Evolutionary conservation across 495 filamentous ascomycete genomes (phyloP).

Genomic region (Hypoxylon cercidicola): DNA sequence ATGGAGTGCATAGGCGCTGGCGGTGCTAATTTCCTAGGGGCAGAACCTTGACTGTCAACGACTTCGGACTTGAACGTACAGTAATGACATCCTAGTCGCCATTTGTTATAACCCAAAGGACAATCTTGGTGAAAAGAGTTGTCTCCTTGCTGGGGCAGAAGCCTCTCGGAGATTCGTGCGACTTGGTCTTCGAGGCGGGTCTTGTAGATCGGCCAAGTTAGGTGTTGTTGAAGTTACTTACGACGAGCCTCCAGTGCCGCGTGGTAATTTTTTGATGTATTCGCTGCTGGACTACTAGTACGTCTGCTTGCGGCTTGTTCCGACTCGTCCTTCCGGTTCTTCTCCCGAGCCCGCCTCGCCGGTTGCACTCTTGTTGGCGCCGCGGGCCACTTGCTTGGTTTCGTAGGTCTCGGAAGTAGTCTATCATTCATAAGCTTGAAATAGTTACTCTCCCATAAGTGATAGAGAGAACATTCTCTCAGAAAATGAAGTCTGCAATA

Average conservation of each 20-base stretch:
- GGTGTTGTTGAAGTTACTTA: constrained; percentile 24
- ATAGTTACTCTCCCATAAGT: constrained; percentile 15
- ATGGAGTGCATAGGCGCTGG: constrained; percentile 42
- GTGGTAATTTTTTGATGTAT: not conserved
- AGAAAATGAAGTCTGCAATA: constrained; percentile 37
- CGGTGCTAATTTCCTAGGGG: constrained; percentile 31
- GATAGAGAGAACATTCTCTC: constrained; percentile 33
- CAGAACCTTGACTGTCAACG: constrained; percentile 12
- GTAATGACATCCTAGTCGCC: constrained; percentile 35
- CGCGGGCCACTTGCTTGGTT: constrained; percentile 23
- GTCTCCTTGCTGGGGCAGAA: not conserved
- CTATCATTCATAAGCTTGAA: constrained; percentile 8
- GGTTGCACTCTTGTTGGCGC: constrained; percentile 35
- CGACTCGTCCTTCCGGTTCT: constrained; percentile 12
- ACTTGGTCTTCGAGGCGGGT: constrained; percentile 29
- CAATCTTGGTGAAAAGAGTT: not conserved
- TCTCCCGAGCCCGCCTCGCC: constrained; percentile 26
- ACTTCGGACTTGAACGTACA: constrained; percentile 36
- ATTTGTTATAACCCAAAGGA: not conserved
- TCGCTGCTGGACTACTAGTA: constrained; percentile 12
- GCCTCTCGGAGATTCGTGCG: not conserved
- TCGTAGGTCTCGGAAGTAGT: constrained; percentile 8
- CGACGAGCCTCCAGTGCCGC: constrained; percentile 3
- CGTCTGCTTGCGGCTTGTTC: not conserved
- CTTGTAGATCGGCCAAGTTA: constrained; percentile 37